Percentiles rank a stretch among this genome's conserved stretches.
Evolutionary conservation across 345 rosid species (phyloP).

Genomic region (Brassica napus): Da-Ae NC_063450.1:21525001-21525500

Average conservation of each 20-base stretch:
- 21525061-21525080: conserved; percentile 84
- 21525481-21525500: not conserved
- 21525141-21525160: conserved; percentile 43
- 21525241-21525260: conserved; percentile 13
- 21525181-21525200: conserved; percentile 35
- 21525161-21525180: conserved; percentile 40
- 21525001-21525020: not conserved
- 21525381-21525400: conserved; percentile 67
- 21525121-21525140: conserved; percentile 50
- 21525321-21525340: conserved; percentile 67
- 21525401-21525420: conserved; percentile 70
- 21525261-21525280: conserved; percentile 17
- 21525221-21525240: conserved; percentile 5
- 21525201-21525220: conserved; percentile 32
- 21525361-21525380: conserved; percentile 51
- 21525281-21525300: conserved; percentile 26
- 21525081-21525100: conserved; percentile 82
- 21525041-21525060: conserved; percentile 71
- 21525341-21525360: conserved; percentile 59
- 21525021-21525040: conserved; percentile 28
- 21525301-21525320: conserved; percentile 44
- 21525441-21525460: conserved; percentile 44
- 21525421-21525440: conserved; percentile 58
- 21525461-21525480: not conserved
- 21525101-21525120: conserved; percentile 60